Evolutionary conservation across 2,329 filamentous ascomycete genomes (phyloP).

Genomic region (Diaporthe sp.): DNA sequence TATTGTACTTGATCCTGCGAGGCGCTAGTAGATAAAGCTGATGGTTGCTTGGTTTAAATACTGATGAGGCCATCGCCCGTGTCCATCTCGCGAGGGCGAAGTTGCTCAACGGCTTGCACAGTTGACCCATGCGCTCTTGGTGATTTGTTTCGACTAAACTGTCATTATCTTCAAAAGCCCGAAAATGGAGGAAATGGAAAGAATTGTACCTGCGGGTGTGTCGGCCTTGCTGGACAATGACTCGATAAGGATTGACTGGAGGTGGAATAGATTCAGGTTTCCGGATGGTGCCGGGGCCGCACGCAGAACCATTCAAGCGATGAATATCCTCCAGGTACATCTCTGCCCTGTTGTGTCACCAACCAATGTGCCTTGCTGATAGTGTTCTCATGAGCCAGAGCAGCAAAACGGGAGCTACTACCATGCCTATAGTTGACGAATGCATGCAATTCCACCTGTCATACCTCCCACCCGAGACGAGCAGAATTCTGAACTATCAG

Average conservation of each 20-base stretch:
- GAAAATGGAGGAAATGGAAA: too few species aligned
- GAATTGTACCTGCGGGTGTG: neutral
- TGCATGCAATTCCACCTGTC: neutral
- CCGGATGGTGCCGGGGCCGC: neutral
- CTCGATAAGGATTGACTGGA: neutral
- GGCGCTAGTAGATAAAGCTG: neutral
- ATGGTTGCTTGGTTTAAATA: neutral
- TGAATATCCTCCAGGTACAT: constrained; percentile 4
- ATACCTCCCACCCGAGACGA: neutral
- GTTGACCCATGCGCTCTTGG: neutral
- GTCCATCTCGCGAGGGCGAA: neutral
- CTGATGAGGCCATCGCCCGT: neutral
- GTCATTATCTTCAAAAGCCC: too few species aligned
- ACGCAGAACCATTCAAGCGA: neutral
- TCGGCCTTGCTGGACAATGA: neutral
- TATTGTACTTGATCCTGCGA: neutral
- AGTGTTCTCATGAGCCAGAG: neutral
- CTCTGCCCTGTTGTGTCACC: neutral
- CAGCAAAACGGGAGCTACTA: neutral
- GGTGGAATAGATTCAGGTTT: neutral
- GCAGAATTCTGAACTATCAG: neutral
- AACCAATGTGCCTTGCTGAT: neutral
- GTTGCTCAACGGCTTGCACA: neutral
- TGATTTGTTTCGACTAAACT: neutral
- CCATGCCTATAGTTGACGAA: neutral